Conservation (phyloP, 2,329 filamentous ascomycete species). For the Talaromyces sp. region DNA sequence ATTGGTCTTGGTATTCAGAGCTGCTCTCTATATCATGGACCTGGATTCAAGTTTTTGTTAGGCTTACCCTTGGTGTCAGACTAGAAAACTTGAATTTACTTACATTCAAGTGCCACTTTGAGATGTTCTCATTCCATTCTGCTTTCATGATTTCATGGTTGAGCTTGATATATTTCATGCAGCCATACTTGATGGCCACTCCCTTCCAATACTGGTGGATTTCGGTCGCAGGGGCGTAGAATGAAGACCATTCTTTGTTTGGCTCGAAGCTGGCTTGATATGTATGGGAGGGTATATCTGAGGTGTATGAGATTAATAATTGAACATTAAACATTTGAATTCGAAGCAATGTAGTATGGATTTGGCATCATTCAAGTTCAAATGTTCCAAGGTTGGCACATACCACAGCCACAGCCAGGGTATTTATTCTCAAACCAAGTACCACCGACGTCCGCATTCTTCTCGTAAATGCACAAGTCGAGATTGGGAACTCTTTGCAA, state of each 20-base stretch:
- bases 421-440: slow-evolving; percentile 42
- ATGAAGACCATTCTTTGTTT: slow-evolving; percentile 50
- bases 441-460: slow-evolving; percentile 45
- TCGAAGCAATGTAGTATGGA: too few species aligned
- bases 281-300: slow-evolving; percentile 51
- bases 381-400: too few species aligned
- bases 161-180: slow-evolving; percentile 53
- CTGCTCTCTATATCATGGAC: slow-evolving; percentile 27
- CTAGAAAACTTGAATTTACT: too few species aligned
- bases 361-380: too few species aligned
- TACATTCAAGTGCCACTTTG: slow-evolving; percentile 34
- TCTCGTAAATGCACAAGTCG: slow-evolving; percentile 40
- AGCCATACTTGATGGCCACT: slow-evolving; percentile 48
- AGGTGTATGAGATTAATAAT: not conserved
- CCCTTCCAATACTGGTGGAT: slow-evolving; percentile 54
- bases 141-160: slow-evolving; percentile 49
- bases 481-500: slow-evolving; percentile 40
- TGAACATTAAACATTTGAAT: not conserved
- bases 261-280: slow-evolving; percentile 58
- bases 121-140: slow-evolving; percentile 45
- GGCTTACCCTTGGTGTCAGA: too few species aligned
- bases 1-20: slow-evolving; percentile 27
- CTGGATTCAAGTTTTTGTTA: slow-evolving; percentile 9
- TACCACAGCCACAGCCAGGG: slow-evolving; percentile 41
- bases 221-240: slow-evolving; percentile 52